Evolutionary conservation across 768 basidiomycete genomes (phyloP).

Genomic region (Leccinum fibrillosum): DNA sequence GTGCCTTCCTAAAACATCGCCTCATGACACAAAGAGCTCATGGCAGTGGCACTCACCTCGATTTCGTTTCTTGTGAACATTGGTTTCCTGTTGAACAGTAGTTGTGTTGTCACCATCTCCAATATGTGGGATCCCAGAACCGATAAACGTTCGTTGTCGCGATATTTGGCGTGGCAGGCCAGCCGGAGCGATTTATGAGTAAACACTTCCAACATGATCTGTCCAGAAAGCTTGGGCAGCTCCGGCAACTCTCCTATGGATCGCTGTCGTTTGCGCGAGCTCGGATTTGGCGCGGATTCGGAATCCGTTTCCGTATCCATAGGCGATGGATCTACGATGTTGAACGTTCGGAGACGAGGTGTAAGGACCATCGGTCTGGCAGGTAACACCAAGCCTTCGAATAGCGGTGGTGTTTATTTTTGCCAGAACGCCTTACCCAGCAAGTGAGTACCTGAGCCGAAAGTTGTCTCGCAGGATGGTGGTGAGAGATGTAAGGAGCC

Average conservation of each 20-base stretch:
- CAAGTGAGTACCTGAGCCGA: conserved; percentile 15
- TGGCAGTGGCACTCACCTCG: conserved; percentile 40
- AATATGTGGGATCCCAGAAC: conserved; percentile 49
- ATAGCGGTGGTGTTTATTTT: conserved; percentile 18
- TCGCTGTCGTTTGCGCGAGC: conserved; percentile 38
- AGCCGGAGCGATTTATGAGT: conserved; percentile 64
- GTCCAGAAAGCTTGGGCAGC: conserved; percentile 49
- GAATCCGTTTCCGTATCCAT: conserved; percentile 31
- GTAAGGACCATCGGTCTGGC: conserved; percentile 32
- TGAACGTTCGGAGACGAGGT: conserved; percentile 34
- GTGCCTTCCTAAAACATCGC: conserved; percentile 25
- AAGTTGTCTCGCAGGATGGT: conserved; percentile 14
- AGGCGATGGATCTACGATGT: conserved; percentile 30
- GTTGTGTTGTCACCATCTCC: conserved; percentile 42
- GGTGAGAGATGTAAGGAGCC: conserved; percentile 26
- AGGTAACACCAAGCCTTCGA: conserved; percentile 10
- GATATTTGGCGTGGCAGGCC: conserved; percentile 38
- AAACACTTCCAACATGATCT: conserved; percentile 63
- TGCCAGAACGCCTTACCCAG: conserved; percentile 13
- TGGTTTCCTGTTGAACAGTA: conserved; percentile 51
- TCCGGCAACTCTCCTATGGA: conserved; percentile 36
- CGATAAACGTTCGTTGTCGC: conserved; percentile 57
- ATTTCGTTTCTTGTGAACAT: conserved; percentile 47
- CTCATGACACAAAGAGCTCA: conserved; percentile 15
- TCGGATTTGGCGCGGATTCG: conserved; percentile 25